Conservation (phyloP, 495 filamentous ascomycete species). For the Chaetomium cochliodes region DNA sequence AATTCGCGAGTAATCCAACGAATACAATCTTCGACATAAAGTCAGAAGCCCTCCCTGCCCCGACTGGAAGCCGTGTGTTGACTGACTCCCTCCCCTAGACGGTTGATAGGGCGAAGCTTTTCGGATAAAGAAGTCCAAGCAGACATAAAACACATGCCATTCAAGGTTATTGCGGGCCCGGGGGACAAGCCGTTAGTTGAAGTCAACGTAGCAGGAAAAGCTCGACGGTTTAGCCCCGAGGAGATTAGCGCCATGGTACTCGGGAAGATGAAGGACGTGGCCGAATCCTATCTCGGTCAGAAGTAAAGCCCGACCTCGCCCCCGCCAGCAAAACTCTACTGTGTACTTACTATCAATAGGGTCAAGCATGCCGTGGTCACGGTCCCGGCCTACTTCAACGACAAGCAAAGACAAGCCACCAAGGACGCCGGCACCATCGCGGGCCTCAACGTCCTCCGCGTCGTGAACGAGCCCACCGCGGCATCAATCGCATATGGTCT, state of each 20-base stretch:
- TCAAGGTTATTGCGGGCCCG: conserved; percentile 67
- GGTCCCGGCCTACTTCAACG: conserved; percentile 96
- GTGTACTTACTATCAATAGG: conserved; percentile 19
- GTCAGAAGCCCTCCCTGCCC: conserved; percentile 26
- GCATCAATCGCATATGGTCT: conserved; percentile 82
- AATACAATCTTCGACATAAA: conserved; percentile 99
- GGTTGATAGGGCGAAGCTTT: conserved; percentile 82
- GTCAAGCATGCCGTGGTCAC: conserved; percentile 94
- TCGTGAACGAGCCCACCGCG: conserved; percentile 87
- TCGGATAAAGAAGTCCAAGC: conserved; percentile 74
- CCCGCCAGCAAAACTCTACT: background rate
- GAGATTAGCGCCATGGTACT: conserved; percentile 82
- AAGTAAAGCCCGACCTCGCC: conserved; percentile 37
- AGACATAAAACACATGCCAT: conserved; percentile 83
- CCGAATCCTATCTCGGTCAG: conserved; percentile 82
- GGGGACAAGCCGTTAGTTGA: conserved; percentile 75
- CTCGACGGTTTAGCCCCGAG: conserved; percentile 73
- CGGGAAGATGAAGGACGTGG: conserved; percentile 92
- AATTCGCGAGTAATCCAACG: conserved; percentile 94
- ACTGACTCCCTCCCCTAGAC: conserved; percentile 48
- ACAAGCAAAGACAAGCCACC: conserved; percentile 90
- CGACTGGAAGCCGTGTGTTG: conserved; percentile 4
- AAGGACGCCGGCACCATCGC: conserved; percentile 91
- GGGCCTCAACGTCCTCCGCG: conserved; percentile 87
- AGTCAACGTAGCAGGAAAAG: conserved; percentile 66